Evolutionary conservation across 306 rosid genomes (phyloP), one percentile per base, ranked within the genome.

Genomic region (Geum urbanum): DNA sequence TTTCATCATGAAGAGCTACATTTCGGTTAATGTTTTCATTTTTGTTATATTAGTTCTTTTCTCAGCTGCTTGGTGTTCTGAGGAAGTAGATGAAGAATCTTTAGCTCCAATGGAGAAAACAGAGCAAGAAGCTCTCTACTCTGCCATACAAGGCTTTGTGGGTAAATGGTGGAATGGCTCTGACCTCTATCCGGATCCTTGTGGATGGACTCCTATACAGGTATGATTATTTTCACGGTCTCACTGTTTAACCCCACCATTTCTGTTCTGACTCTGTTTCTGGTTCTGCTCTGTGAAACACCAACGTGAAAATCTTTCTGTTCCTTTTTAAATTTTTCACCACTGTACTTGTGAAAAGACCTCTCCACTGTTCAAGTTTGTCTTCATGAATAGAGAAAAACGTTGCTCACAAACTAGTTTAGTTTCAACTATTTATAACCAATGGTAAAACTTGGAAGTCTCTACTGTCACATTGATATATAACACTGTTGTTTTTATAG

Each of bases 181-280:
- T 39, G 86, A 85, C 85, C 95, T 95, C 78, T 95, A 84, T 85
- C 97, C 99, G 50, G 99, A 95, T 81, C 99, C 99, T 69, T 95
- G 97, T 83, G 99, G 99, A 2, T 91, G 95, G 96, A 86, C 95
- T 80, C 96, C 99, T 40, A 91, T 95, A 72, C 97, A 89, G 97
- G 99, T 91, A 80, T 61, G 70, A 0, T 27, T 57, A 20, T 40
- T 56, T 4, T 54, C 41, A 43, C 19, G 19, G 6, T 59, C 18
- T 20, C 49, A 43, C 19, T 32, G 6, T 59, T 22, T 20, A 51
- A n/a, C 44, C 27, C 41, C 60, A 15, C 65, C 47, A 61, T 16
- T 27, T 57, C 52, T 24, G 43, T 45, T 39, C 69, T 14, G n/a
- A 15, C 48, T 54, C 8, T 55, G 61, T 55, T 55, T 55, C 61